Percentiles rank a stretch among this genome's conserved stretches.
These are phyloP conservation scores for Coriolopsis trogii DNA, from an alignment of 1,284 basidiomycete genomes.

Conservation along the genomic window DNA sequence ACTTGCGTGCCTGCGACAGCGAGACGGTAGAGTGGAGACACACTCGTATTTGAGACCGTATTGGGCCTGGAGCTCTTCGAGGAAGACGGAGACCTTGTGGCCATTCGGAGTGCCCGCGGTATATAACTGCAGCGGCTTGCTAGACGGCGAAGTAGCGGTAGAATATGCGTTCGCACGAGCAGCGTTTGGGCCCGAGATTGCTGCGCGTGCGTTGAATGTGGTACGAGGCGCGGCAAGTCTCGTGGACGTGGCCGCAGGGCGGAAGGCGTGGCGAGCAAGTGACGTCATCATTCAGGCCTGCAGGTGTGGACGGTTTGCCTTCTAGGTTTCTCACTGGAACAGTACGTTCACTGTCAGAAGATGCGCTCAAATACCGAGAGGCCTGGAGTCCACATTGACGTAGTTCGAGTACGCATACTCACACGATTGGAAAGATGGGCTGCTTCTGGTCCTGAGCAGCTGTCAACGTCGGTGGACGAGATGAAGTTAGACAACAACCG, in stretches of 20 bases:
- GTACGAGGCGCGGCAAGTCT: neutral
- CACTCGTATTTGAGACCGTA: conserved; percentile 33
- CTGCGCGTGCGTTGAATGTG: neutral
- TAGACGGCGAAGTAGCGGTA: conserved; percentile 22
- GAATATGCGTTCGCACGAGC: conserved; percentile 5
- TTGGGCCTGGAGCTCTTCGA: conserved; percentile 30
- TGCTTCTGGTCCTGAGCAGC: no score
- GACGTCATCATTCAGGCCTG: conserved; percentile 1
- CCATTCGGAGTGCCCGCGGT: conserved; percentile 71
- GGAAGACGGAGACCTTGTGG: conserved; percentile 43
- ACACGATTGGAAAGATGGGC: no score
- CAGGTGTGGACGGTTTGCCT: no score
- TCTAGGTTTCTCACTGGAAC: no score
- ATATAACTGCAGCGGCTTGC: conserved; percentile 62
- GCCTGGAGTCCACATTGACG: no score
- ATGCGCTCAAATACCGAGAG: no score
- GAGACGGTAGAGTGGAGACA: no score
- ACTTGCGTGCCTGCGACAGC: no score
- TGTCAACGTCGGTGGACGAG: no score
- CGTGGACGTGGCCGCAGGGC: neutral
- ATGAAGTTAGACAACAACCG: no score
- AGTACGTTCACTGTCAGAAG: no score
- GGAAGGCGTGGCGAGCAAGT: neutral
- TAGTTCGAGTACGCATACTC: no score
- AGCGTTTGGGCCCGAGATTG: neutral